A percentile compares a stretch with the other conserved stretches of the same genome.
Conservation (phyloP, 192 early-diverging fungal species). For the Lobosporangium transversale region DNA sequence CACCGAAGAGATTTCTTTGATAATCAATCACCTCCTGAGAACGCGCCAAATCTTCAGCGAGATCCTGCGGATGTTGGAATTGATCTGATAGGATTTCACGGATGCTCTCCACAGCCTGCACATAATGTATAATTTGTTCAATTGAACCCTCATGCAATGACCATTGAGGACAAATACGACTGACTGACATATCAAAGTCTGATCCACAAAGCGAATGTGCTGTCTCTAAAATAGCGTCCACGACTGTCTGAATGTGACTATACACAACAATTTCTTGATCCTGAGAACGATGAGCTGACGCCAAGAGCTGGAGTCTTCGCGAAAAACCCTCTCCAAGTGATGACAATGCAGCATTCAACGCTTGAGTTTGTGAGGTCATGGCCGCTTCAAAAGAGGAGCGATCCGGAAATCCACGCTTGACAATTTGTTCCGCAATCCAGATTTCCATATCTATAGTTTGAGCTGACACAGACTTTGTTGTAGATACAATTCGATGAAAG, state of each 20-base stretch:
- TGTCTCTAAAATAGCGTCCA: conserved; percentile 25
- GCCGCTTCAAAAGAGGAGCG: conserved; percentile 25
- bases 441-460: conserved; percentile 31
- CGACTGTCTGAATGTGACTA: conserved; percentile 21
- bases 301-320: too few relatives aligned
- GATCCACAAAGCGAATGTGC: conserved; percentile 48
- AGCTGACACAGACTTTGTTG: conserved; percentile 19
- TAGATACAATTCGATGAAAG: conserved; percentile 31
- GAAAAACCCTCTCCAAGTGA: conserved; percentile 17
- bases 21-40: conserved; percentile 49
- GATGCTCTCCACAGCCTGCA: conserved; percentile 47
- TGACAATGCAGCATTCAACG: background rate
- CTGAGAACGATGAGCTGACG: conserved; percentile 5
- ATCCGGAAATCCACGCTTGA: conserved; percentile 20
- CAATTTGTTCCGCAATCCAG: conserved; percentile 31
- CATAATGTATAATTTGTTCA: conserved; percentile 45
- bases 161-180: conserved; percentile 46
- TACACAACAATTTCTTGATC: conserved; percentile 31
- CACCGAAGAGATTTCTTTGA: conserved; percentile 42
- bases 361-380: conserved; percentile 11
- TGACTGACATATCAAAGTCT: conserved; percentile 48
- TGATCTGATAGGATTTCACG: conserved; percentile 35
- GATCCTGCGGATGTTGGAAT: conserved; percentile 43
- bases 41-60: conserved; percentile 29
- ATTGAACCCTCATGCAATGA: conserved; percentile 18